These are phyloP conservation scores for Cenococcum geophilum DNA, from an alignment of 495 filamentous ascomycete species.

Conservation along the genomic window DNA sequence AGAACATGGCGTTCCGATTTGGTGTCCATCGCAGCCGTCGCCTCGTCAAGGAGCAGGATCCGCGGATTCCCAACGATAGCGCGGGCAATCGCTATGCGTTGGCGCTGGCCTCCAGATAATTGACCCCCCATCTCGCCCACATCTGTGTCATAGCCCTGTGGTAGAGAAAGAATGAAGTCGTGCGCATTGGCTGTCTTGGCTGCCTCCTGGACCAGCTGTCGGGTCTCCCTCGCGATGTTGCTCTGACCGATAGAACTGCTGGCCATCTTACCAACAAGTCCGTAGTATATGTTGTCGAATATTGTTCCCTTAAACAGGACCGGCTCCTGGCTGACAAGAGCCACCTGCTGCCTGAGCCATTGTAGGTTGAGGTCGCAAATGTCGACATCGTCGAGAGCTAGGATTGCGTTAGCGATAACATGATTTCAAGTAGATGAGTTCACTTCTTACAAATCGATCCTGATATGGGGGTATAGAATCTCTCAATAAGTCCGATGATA, in stretches of 20 bases:
- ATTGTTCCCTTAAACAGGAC: slow-evolving; percentile 79
- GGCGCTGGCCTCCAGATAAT: slow-evolving; percentile 88
- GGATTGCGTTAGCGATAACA: no score
- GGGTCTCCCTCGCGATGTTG: slow-evolving; percentile 59
- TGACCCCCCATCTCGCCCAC: slow-evolving; percentile 90
- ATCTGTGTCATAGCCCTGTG: slow-evolving; percentile 86
- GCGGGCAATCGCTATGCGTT: slow-evolving; percentile 80
- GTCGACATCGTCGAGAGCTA: slow-evolving; percentile 70
- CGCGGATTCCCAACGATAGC: slow-evolving; percentile 88
- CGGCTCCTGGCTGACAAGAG: slow-evolving; percentile 79
- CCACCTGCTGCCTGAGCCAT: slow-evolving; percentile 85
- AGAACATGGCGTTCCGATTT: slow-evolving; percentile 92
- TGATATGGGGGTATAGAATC: slow-evolving; percentile 82
- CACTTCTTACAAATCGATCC: slow-evolving; percentile 49
- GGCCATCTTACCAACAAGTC: slow-evolving; percentile 82
- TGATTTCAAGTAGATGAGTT: no score
- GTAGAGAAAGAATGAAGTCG: slow-evolving; percentile 74
- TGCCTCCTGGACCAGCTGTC: slow-evolving; percentile 64
- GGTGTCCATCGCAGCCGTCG: slow-evolving; percentile 85
- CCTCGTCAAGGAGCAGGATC: slow-evolving; percentile 87
- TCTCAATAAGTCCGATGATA: slow-evolving; percentile 80
- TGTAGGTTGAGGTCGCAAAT: slow-evolving; percentile 72
- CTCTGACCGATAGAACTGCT: slow-evolving; percentile 62
- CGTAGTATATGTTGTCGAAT: slow-evolving; percentile 74
- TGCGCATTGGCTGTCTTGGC: slow-evolving; percentile 87